Evolutionary conservation across 1,139 yeast genomes (phyloP), one percentile per base, ranked within the genome.

Genomic region (Pichia norvegensis): DNA sequence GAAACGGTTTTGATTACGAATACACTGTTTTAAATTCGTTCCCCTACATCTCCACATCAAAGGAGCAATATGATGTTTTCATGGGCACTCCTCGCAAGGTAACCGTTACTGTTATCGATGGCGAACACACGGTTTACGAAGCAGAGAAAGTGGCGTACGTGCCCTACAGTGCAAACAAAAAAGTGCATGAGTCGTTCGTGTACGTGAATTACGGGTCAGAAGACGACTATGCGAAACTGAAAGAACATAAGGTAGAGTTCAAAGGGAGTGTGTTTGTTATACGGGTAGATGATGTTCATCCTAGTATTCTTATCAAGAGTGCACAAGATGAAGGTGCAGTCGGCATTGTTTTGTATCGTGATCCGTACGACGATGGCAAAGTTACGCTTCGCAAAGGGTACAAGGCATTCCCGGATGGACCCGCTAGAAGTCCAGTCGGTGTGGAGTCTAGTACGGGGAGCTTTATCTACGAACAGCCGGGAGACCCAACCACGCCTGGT

Each of bases 401-500:
- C 50, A 44, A 58, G 41, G 53, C 64, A 14, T 74, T 67, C 49
- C 79, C 79, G 0, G 41, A 61, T 2, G 80, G 79, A 0, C 70
- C 70, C 0, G 75, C 78, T 2, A 63, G 78, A 44, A 68, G 68
- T 46, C 67, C 68, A 8, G 56, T 63, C 41, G 62, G 68, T 25
- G 71, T 78, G 33, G 76, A 74, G 59, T 68, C 82, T 57, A 81
- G 76, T 6, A 71, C 83, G 14, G 81, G 76, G 1, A 79, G 72
- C 51, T 78, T 70, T 52, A 69, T 79, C 46, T 74, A 79, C 6
- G 78, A 75, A 29, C 66, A 65, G 29, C 86, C 87, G 0, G 90
- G 90, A 21, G 90, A 82, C 58, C 90, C 90, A 35, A 79, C 88
- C 1, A 79, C 83, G 36, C 79, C 85, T 1, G 74, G 74, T 4